Evolutionary conservation across 2,329 filamentous ascomycete species (phyloP), one percentile per base, ranked within the genome.

Genomic region (Colletotrichum simmondsii): DNA sequence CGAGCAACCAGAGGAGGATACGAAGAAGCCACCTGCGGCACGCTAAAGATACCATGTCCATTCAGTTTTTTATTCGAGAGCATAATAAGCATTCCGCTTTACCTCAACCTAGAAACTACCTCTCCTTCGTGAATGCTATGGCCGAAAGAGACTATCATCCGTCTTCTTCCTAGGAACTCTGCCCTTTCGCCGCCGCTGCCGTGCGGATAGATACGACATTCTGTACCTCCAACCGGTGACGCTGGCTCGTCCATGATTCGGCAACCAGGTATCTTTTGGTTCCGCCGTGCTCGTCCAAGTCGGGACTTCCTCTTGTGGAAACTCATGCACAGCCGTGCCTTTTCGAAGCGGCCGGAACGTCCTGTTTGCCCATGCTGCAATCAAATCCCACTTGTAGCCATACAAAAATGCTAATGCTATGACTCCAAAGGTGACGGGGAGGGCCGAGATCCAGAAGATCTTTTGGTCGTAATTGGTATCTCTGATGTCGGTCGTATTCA

Each of bases 401-500:
- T 77, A 78, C 12, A 76, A 49, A 19, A 73, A 76, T 3, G 76
- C 80, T 10, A 79, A 28, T 1, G 76, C 58, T 58, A 82, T 73
- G 26, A 82, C 77, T 2, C 76, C 63, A 1, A 79, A 66, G 0
- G 84, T 86, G 1, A 85, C 77, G 1, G 84, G 83, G 4, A 86
- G 59, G 0, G 83, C 82, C 0, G 79, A 79, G 3, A 78, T 79
- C 85, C 84, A 87, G 75, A 83, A 86, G 3, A 82, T 75, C 77
- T 79, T 81, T 75, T 85, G 83, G 11, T 77, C 79, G 1, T 77
- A 72, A 5, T 81, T 76, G 76, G 83, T 83, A 69, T 86, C 79
- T 24, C 84, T 79, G 7, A 86, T 78, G 73, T 85, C 85, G 24
- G 78, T 77, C 4, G 83, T 84, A 75, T 86, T 86, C 82, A 86